Evolutionary conservation across 805 yeast species (phyloP), one percentile per base, ranked within the genome.

Genomic region (Barnettozyma siamensis): DNA sequence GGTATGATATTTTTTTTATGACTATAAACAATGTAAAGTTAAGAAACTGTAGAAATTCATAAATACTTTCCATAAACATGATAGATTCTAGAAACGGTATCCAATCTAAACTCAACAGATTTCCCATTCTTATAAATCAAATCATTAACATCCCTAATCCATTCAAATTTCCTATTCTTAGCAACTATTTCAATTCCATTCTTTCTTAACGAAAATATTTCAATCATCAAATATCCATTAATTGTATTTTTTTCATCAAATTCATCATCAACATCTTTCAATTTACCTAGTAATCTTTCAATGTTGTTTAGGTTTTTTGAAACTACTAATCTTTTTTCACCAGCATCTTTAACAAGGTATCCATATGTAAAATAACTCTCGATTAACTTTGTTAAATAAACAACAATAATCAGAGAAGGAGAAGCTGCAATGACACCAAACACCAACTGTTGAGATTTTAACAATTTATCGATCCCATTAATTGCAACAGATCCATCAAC

Each of bases 401-500:
- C 73, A 2, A 80, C 47, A 13, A 82, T 74, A 41, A 87, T 50
- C 18, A 78, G 51, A 38, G 91, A 74, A 1, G 99, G 99, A 16
- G 89, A 75, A 3, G 93, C 80, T 2, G 97, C 96, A 20, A 93
- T 84, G 18, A 87, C 67, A 1, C 95, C 96, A 65, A 91, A 87
- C n/a, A 93, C 93, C 41, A 91, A 73, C 59, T 93, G 95, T 64
- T 91, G 99, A 38, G 93, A 82, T 60, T 88, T 83, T 34, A 93
- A 71, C 49, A 91, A 67, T 35, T 84, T 82, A 62, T 93, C 98
- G 47, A 93, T 89, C 8, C 98, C 98, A 51, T 75, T 77, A 46
- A 91, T 75, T 0, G 96, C 98, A 5, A 88, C 67, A 29, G 85
- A 88, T 8, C 95, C 96, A 59, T 91, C 99, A 7, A 93, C 97